These are phyloP conservation scores for Eruca vesicaria DNA, from an alignment of 441 rosid genomes.

Conservation along the genomic window DNA sequence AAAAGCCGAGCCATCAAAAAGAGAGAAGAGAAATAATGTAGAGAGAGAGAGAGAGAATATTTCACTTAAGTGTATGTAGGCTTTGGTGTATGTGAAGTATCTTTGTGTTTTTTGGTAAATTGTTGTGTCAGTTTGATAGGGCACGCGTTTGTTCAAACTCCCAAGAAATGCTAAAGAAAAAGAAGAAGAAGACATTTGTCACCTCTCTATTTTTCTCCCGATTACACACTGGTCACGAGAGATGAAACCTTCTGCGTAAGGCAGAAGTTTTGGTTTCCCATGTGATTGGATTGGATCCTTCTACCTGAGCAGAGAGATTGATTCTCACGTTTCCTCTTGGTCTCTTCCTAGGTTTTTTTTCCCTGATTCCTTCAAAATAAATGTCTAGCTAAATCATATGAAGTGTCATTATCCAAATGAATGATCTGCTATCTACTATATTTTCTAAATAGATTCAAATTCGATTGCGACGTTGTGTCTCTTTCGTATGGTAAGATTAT, in stretches of 20 bases:
- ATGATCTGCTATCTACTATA: neutral
- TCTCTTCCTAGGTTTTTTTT: neutral
- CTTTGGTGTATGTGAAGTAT: constrained; percentile 36
- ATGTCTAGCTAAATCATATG: neutral
- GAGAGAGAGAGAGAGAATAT: constrained; percentile 18
- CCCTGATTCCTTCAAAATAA: neutral
- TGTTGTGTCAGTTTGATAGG: constrained; percentile 40
- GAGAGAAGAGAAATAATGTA: constrained; percentile 16
- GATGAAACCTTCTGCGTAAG: constrained; percentile 2
- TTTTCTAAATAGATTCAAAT: neutral
- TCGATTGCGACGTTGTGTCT: neutral
- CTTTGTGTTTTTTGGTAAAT: constrained; percentile 33
- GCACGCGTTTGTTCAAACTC: constrained; percentile 42
- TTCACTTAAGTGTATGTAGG: constrained; percentile 26
- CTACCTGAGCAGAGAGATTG: constrained; percentile 3
- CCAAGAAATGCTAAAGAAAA: constrained; percentile 31
- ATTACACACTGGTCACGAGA: constrained; percentile 21
- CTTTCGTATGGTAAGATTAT: constrained; percentile 1
- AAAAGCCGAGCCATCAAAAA: constrained; percentile 37
- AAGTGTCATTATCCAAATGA: constrained; percentile 11
- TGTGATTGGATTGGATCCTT: constrained; percentile 23
- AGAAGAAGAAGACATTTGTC: constrained; percentile 33
- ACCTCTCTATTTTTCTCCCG: constrained; percentile 10
- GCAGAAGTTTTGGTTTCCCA: constrained; percentile 14
- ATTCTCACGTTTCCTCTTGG: constrained; percentile 34